A percentile compares a stretch with the other conserved stretches of the same genome.
These are phyloP conservation scores for Alternaria atra DNA, from an alignment of 2,329 filamentous ascomycete species.

Conservation along the genomic window DNA sequence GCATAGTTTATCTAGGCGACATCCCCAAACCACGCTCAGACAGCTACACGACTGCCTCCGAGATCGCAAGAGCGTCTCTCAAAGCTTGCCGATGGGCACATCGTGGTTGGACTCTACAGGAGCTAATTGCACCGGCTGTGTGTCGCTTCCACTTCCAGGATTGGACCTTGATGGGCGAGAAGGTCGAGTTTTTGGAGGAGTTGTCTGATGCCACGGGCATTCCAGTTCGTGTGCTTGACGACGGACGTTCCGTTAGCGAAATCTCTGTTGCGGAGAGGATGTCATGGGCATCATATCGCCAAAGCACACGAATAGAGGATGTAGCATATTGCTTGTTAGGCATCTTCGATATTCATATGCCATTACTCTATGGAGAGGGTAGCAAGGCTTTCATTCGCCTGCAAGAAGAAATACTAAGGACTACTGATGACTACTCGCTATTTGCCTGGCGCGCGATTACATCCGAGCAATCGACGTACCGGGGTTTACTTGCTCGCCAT, in stretches of 20 bases:
- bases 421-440: conserved; percentile 39
- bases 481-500: conserved; percentile 37
- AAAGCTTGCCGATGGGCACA: conserved; percentile 33
- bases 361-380: conserved; percentile 42
- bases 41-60: conserved; percentile 20
- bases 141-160: conserved; percentile 39
- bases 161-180: conserved; percentile 39
- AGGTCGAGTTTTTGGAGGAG: conserved; percentile 34
- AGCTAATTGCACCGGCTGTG: conserved; percentile 34
- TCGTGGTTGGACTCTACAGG: conserved; percentile 44
- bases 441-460: conserved; percentile 35
- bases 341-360: conserved; percentile 46
- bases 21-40: conserved; percentile 11
- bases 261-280: conserved; percentile 39
- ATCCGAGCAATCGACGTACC: conserved; percentile 27
- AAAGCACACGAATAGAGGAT: conserved; percentile 41
- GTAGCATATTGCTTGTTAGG: conserved; percentile 42
- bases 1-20: conserved; percentile 34
- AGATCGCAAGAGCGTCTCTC: conserved; percentile 26
- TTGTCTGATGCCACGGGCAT: conserved; percentile 38
- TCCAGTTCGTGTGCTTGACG: conserved; percentile 32
- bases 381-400: conserved; percentile 38
- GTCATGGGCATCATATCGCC: conserved; percentile 40
- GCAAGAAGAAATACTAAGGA: conserved; percentile 41
- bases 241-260: conserved; percentile 23